A percentile compares a stretch with the other conserved stretches of the same genome.
phyloP scores from a whole-genome alignment of 1,139 yeast genomes.

The Candida tunisiensis region DNA sequence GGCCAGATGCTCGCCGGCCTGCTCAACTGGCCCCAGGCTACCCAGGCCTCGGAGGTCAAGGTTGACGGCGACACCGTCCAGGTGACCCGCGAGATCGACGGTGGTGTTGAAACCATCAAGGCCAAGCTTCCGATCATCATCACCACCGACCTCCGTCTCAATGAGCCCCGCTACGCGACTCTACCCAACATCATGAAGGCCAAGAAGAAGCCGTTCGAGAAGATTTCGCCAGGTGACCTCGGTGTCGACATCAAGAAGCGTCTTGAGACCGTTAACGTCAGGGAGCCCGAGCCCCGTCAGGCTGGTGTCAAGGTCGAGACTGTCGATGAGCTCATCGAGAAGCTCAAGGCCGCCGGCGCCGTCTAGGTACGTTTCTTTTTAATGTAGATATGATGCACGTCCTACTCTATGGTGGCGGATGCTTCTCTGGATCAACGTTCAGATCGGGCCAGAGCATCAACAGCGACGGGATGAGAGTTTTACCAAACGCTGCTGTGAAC shows the following conservation, averaged over 20 bases:
- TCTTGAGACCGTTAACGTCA: conserved; percentile 53
- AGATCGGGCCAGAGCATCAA: too few relatives aligned
- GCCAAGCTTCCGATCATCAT: conserved; percentile 73
- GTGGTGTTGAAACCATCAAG: conserved; percentile 74
- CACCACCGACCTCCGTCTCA: conserved; percentile 85
- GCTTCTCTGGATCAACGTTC: too few relatives aligned
- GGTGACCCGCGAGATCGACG: conserved; percentile 88
- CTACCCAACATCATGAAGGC: conserved; percentile 97
- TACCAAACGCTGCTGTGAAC: too few relatives aligned
- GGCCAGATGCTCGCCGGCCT: conserved; percentile 95
- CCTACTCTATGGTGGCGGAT: too few relatives aligned
- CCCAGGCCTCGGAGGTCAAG: conserved; percentile 82
- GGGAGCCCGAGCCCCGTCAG: conserved; percentile 71
- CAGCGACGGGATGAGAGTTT: too few relatives aligned
- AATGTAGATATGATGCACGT: too few relatives aligned
- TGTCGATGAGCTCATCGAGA: conserved; percentile 69
- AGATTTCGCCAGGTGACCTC: conserved; percentile 51
- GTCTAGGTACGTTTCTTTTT: conserved; percentile 7
- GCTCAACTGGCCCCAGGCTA: conserved; percentile 95
- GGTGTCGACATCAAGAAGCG: conserved; percentile 50
- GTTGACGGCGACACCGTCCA: conserved; percentile 42
- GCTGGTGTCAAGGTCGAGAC: conserved; percentile 68
- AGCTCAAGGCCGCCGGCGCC: conserved; percentile 45
- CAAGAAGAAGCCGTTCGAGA: conserved; percentile 82
- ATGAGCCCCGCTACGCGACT: conserved; percentile 87